These are phyloP conservation scores for Gyrodon lividus DNA, from an alignment of 768 basidiomycete species.

Conservation along the genomic window DNA sequence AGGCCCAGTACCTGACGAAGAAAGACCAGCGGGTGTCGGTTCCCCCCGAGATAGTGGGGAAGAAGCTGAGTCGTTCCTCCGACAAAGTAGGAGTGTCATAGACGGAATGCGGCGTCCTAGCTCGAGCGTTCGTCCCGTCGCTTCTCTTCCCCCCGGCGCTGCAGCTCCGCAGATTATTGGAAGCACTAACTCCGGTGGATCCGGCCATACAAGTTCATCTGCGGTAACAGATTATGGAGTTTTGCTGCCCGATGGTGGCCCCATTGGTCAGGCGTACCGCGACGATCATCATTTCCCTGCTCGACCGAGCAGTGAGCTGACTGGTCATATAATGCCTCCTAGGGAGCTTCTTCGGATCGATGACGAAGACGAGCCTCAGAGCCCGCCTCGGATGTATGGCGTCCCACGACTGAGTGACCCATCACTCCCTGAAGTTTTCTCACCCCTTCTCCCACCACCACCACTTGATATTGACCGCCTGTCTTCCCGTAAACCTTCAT, in stretches of 20 bases:
- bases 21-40: conserved; percentile 55
- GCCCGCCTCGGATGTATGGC: conserved; percentile 30
- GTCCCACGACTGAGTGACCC: conserved; percentile 21
- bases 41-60: conserved; percentile 70
- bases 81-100: conserved; percentile 29
- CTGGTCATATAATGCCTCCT: conserved; percentile 37
- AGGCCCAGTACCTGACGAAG: conserved; percentile 24
- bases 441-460: conserved; percentile 41
- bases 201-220: conserved; percentile 42
- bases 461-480: conserved; percentile 35
- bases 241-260: conserved; percentile 31
- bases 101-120: conserved; percentile 14
- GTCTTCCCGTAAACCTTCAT: conserved; percentile 23
- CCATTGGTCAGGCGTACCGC: conserved; percentile 33
- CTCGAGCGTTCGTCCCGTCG: conserved; percentile 18
- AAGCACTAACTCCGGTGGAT: conserved; percentile 38
- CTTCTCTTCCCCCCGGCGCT: conserved; percentile 32
- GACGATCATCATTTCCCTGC: conserved; percentile 23
- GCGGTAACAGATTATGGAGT: conserved; percentile 35
- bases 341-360: conserved; percentile 35
- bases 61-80: conserved; percentile 65
- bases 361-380: conserved; percentile 30
- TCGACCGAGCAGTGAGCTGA: conserved; percentile 31
- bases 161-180: conserved; percentile 37
- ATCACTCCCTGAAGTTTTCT: conserved; percentile 26